phyloP scores from a whole-genome alignment of 768 basidiomycete genomes.

The Sistotremastrum suecicum region DNA sequence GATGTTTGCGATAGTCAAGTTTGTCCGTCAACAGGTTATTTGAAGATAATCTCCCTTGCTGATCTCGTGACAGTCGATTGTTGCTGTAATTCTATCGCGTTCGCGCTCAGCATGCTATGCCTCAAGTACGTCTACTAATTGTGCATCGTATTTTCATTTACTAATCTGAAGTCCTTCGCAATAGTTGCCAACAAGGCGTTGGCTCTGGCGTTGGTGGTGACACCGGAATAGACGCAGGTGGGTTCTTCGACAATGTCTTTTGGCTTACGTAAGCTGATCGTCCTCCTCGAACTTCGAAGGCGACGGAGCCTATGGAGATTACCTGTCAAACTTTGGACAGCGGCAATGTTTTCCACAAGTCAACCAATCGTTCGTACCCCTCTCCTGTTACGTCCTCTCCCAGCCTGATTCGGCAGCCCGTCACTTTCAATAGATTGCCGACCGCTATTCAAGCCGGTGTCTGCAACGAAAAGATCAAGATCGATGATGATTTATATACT shows the following conservation, averaged over 20 bases:
- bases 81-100: slow-evolving; percentile 14
- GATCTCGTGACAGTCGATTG: slow-evolving; percentile 1
- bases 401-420: neutral
- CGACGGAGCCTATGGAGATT: slow-evolving; percentile 9
- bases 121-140: slow-evolving; percentile 9
- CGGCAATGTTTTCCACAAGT: neutral
- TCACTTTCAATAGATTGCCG: slow-evolving; percentile 4
- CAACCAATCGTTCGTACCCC: slow-evolving; percentile 3
- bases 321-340: slow-evolving; percentile 1
- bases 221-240: no score
- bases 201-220: neutral
- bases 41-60: no score
- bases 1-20: no score
- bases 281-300: slow-evolving; percentile 3
- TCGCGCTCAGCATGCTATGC: slow-evolving; percentile 13
- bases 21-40: no score
- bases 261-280: no score
- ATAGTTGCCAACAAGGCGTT: slow-evolving; percentile 12
- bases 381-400: neutral
- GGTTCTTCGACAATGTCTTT: no score
- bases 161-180: no score
- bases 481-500: slow-evolving; percentile 8
- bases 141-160: neutral
- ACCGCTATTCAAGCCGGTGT: slow-evolving; percentile 11
- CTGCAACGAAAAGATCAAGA: slow-evolving; percentile 12